These are phyloP conservation scores for Starmerella apicola DNA, from an alignment of 805 yeast genomes.

Conservation along the genomic window DNA sequence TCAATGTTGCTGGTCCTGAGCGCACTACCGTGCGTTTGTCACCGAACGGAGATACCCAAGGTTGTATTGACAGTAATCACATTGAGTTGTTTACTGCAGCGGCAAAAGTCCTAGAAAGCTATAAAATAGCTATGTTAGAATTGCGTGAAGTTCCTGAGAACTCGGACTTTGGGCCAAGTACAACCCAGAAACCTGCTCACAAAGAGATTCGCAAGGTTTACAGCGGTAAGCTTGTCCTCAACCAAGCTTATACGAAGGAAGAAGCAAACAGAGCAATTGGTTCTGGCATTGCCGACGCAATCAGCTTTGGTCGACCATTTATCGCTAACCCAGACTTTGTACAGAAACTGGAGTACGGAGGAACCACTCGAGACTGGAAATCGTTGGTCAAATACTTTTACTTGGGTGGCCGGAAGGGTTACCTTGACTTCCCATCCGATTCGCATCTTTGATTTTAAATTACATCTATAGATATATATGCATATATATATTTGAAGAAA, in stretches of 20 bases:
- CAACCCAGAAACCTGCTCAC: constrained; percentile 4
- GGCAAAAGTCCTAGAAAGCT: constrained; percentile 22
- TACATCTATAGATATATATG: not conserved
- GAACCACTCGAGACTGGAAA: constrained; percentile 25
- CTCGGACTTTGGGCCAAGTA: constrained; percentile 25
- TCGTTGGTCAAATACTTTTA: too few species aligned
- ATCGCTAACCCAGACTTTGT: constrained; percentile 45
- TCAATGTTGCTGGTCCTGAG: constrained; percentile 41
- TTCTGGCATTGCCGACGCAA: constrained; percentile 18
- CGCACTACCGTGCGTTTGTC: constrained; percentile 35
- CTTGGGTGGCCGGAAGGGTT: not conserved
- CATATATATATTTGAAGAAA: not conserved
- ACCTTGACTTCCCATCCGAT: not conserved
- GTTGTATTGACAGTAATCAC: constrained; percentile 23
- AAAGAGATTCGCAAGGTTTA: constrained; percentile 22
- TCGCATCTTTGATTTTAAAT: not conserved
- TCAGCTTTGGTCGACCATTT: constrained; percentile 38
- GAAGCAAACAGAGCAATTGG: constrained; percentile 12
- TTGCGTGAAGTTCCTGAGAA: constrained; percentile 35
- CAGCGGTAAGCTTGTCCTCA: constrained; percentile 38
- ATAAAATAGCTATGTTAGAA: constrained; percentile 35
- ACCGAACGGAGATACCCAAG: constrained; percentile 20
- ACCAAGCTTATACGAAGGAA: constrained; percentile 17
- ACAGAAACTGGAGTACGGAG: constrained; percentile 32
- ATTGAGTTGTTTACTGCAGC: constrained; percentile 27